phyloP scores from a whole-genome alignment of 805 yeast genomes.

The Metschnikowia anglica region DNA sequence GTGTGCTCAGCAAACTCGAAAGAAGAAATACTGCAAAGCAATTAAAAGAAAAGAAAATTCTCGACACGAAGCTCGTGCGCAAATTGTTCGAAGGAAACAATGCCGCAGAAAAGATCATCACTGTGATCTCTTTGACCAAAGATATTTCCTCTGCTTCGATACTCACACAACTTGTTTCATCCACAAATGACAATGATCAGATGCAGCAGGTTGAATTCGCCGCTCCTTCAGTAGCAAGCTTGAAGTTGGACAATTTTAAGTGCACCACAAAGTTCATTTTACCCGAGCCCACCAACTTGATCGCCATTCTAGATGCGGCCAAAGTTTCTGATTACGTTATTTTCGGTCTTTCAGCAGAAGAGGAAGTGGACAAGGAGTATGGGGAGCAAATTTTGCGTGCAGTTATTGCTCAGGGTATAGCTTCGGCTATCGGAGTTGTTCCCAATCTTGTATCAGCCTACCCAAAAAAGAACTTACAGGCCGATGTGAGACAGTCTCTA shows the following conservation, averaged over 20 bases:
- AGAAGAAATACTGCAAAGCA: slow-evolving; percentile 81
- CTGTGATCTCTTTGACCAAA: slow-evolving; percentile 73
- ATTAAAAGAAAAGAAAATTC: slow-evolving; percentile 67
- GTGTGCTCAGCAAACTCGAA: slow-evolving; percentile 50
- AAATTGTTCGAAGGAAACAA: slow-evolving; percentile 74
- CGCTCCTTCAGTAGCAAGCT: slow-evolving; percentile 51
- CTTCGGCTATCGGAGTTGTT: slow-evolving; percentile 75
- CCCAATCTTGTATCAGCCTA: slow-evolving; percentile 67
- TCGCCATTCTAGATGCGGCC: slow-evolving; percentile 79
- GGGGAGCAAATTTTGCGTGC: slow-evolving; percentile 93
- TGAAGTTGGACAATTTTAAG: slow-evolving; percentile 65
- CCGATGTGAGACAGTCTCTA: slow-evolving; percentile 51
- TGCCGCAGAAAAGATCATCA: slow-evolving; percentile 82
- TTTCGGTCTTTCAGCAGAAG: slow-evolving; percentile 82
- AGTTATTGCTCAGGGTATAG: slow-evolving; percentile 87
- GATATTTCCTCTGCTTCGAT: slow-evolving; percentile 63
- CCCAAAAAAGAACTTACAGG: slow-evolving; percentile 73
- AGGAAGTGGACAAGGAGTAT: slow-evolving; percentile 72
- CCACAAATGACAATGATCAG: slow-evolving; percentile 27
- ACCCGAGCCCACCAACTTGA: slow-evolving; percentile 65
- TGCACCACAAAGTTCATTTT: slow-evolving; percentile 70
- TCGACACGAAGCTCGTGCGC: slow-evolving; percentile 55
- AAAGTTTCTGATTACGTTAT: slow-evolving; percentile 86
- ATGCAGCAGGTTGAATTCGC: slow-evolving; percentile 18
- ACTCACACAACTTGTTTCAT: slow-evolving; percentile 48